These are phyloP conservation scores for Epichloe coenophiala DNA, from an alignment of 2,329 filamentous ascomycete species.

Conservation along the genomic window DNA sequence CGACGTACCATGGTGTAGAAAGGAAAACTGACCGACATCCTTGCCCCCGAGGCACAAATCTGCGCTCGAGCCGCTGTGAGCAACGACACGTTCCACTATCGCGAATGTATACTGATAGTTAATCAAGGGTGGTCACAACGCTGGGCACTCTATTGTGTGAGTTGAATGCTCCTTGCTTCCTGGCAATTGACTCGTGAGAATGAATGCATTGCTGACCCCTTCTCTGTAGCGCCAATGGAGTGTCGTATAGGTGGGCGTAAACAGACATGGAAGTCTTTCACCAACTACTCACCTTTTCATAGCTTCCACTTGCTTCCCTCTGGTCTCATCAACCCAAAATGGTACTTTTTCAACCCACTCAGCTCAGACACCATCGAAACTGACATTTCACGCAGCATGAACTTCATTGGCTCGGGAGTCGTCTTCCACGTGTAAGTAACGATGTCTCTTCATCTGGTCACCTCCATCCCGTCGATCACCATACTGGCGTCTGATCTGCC, in stretches of 20 bases:
- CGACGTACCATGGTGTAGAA: conserved; percentile 14
- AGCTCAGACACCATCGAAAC: no score
- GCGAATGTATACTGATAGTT: not conserved
- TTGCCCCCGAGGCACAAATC: conserved; percentile 16
- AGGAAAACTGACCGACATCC: conserved; percentile 24
- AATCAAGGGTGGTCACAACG: conserved; percentile 19
- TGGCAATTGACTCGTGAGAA: conserved; percentile 5
- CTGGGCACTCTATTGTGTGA: conserved; percentile 13
- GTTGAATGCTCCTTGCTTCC: not conserved
- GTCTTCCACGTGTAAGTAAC: conserved; percentile 40
- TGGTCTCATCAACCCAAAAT: conserved; percentile 58
- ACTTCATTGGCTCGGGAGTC: conserved; percentile 58
- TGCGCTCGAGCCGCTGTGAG: conserved; percentile 21
- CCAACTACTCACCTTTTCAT: not conserved
- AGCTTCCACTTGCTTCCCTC: conserved; percentile 51
- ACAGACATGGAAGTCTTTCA: conserved; percentile 4
- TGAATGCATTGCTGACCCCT: not conserved
- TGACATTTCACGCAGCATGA: conserved; percentile 25
- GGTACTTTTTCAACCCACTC: conserved; percentile 6
- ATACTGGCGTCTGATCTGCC: no score
- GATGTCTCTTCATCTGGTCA: no score
- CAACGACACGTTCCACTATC: conserved; percentile 6
- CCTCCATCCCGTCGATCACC: no score
- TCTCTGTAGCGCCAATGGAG: conserved; percentile 15
- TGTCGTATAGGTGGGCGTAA: conserved; percentile 21